Base-by-base conservation (phyloP, 129 eudicot genomes). In the Lactuca sativa region DNA sequence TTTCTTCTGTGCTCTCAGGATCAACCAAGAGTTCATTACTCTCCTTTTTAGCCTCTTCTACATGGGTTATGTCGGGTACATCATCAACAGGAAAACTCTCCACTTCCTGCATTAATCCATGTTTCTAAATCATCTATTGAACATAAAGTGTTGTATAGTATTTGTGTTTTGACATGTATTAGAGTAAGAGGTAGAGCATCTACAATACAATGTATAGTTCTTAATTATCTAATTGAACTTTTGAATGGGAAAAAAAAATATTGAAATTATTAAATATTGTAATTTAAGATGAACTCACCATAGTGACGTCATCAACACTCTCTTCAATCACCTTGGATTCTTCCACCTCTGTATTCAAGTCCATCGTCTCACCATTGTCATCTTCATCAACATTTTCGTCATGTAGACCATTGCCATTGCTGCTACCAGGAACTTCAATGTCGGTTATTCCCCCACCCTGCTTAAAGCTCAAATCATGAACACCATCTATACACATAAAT, bases 61-160 rank as follows among this genome's bases (percentile, higher is more conserved):
- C 40, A 25, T 21, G 12, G 8, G 63, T 25, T 12, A 7, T 9
- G 14, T 38, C 36, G 15, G 61, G 41, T 58, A 13, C 55, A 18
- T 3, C 48, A 48, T 60, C 70, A 48, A 2, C 54, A 34, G 54
- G 69, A 71, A 71, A 60, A 30, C 66, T 70, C 34, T 10, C 14
- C 32, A 17, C 13, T 31, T 49, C 54, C 58, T 74, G 72, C 66
- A 74, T 64, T 31, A 74, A 15, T 64, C n/a, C 59, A 43, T 40
- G 18, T 11, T 74, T 56, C 48, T 12, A 55, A 16, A 9, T 54
- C 16, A 44, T 74, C 59, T 53, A 55, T 33, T 36, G 10, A 43
- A n/a, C 44, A 43, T 0, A 9, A 59, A 30, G 30, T 25, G 30
- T 25, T 25, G 1, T 25, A 25, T 25, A 0, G 30, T 1, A 2